Conservation (phyloP, 805 yeast genomes). For the Starmerella sp. region DNA sequence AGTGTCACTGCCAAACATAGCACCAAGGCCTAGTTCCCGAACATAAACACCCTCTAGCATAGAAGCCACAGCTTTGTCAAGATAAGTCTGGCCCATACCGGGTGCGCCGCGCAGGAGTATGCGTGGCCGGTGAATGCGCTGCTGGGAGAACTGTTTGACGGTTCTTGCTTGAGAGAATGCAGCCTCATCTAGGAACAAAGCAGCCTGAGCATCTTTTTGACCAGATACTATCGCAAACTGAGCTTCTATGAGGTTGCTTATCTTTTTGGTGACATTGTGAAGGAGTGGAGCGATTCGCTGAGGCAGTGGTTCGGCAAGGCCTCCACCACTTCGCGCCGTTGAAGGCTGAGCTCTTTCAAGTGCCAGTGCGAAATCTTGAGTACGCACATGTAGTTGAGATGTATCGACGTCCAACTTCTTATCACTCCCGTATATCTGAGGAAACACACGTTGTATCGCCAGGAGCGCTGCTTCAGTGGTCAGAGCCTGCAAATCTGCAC, state of each 20-base stretch:
- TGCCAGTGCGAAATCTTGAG: slow-evolving; percentile 78
- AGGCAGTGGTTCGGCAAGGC: slow-evolving; percentile 65
- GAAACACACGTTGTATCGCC: slow-evolving; percentile 82
- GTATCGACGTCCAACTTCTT: slow-evolving; percentile 70
- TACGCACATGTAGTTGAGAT: slow-evolving; percentile 53
- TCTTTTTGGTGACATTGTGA: slow-evolving; percentile 25
- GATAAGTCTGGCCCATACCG: slow-evolving; percentile 81
- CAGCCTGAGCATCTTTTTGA: slow-evolving; percentile 8
- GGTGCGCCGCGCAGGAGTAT: slow-evolving; percentile 57
- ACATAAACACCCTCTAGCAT: slow-evolving; percentile 80
- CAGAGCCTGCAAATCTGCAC: slow-evolving; percentile 88
- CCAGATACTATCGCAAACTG: slow-evolving; percentile 7
- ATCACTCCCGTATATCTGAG: slow-evolving; percentile 73
- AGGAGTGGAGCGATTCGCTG: slow-evolving; percentile 56
- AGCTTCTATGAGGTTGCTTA: background rate
- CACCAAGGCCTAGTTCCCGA: slow-evolving; percentile 52
- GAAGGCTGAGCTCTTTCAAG: slow-evolving; percentile 83
- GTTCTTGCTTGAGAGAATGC: slow-evolving; percentile 55
- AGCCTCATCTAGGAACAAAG: slow-evolving; percentile 35
- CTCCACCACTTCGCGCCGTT: slow-evolving; percentile 66
- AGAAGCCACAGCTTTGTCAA: slow-evolving; percentile 71
- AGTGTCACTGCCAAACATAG: slow-evolving; percentile 46
- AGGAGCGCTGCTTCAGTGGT: slow-evolving; percentile 93
- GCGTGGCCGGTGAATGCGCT: slow-evolving; percentile 75
- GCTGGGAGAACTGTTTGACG: slow-evolving; percentile 44